These are phyloP conservation scores for Vigna reflexopilosa DNA, from an alignment of 306 rosid genomes.

Conservation along the genomic window DNA sequence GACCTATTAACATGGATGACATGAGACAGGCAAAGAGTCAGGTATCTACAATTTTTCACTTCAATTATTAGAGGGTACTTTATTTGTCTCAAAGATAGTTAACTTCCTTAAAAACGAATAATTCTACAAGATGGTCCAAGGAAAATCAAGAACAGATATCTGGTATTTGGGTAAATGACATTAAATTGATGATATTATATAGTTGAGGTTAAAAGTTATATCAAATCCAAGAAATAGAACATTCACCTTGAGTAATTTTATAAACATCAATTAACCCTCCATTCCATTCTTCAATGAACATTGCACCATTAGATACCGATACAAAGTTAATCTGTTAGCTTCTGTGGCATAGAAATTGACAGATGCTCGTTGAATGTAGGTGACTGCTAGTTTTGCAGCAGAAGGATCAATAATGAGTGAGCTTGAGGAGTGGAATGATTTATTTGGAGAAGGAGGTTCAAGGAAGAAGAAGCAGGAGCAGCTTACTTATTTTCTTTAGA, in stretches of 20 bases:
- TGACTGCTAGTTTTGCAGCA: constrained; percentile 84
- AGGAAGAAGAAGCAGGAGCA: constrained; percentile 85
- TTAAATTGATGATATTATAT: not conserved
- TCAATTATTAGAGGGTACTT: constrained; percentile 15
- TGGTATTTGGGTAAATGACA: constrained; percentile 9
- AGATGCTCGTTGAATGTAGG: constrained; percentile 53
- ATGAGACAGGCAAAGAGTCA: constrained; percentile 89
- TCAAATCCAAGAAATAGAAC: not conserved
- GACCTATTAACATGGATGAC: constrained; percentile 88
- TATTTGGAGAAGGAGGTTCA: constrained; percentile 93
- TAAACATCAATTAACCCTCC: not conserved
- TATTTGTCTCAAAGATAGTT: not conserved
- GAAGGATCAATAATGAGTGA: constrained; percentile 93
- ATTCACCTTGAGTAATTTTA: constrained; percentile 1
- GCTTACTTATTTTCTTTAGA: constrained; percentile 83
- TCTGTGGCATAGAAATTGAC: constrained; percentile 12
- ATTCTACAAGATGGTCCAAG: not conserved
- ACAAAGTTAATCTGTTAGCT: not conserved
- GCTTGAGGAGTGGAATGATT: constrained; percentile 91
- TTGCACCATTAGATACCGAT: not conserved
- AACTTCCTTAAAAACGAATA: not conserved
- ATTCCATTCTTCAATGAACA: not conserved
- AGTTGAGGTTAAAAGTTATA: constrained; percentile 4
- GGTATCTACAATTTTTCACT: constrained; percentile 48
- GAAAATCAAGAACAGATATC: constrained; percentile 8